A percentile compares a stretch with the other conserved stretches of the same genome.
Evolutionary conservation across 2,329 filamentous ascomycete genomes (phyloP).

Genomic region (Verruconis gallopava): DNA sequence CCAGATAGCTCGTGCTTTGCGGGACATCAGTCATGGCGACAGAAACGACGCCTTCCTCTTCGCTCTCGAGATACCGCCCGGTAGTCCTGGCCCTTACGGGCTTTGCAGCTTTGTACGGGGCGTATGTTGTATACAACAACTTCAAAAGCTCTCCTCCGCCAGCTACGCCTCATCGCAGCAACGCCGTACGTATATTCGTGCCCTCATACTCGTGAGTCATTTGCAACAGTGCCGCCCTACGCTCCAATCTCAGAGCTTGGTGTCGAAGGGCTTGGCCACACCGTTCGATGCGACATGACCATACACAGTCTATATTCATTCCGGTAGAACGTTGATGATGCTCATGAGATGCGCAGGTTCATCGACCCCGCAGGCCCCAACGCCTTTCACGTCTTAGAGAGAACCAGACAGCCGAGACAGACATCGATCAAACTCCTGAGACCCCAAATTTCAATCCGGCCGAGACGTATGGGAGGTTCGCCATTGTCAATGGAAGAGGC

Average conservation of each 20-base stretch:
- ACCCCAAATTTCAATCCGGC: not conserved
- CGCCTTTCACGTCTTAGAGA: too few species aligned
- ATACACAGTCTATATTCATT: too few species aligned
- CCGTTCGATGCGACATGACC: too few species aligned
- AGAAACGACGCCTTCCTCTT: slow-evolving; percentile 6
- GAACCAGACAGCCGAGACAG: too few species aligned
- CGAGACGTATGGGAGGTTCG: not conserved
- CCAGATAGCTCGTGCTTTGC: not conserved
- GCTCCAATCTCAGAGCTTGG: too few species aligned
- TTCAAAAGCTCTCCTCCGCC: slow-evolving; percentile 19
- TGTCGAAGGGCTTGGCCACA: too few species aligned
- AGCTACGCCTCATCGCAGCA: slow-evolving; percentile 46
- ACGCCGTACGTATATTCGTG: slow-evolving; percentile 47
- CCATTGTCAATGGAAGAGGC: not conserved
- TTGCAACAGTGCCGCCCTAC: too few species aligned
- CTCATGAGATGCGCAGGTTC: too few species aligned
- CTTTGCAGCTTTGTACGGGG: slow-evolving; percentile 42
- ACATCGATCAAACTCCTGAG: too few species aligned
- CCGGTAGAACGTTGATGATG: too few species aligned
- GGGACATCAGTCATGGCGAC: slow-evolving; percentile 3
- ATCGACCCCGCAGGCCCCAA: too few species aligned
- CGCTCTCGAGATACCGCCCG: slow-evolving; percentile 29
- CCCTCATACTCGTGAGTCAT: too few species aligned
- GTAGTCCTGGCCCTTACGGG: slow-evolving; percentile 44
- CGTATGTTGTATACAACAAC: slow-evolving; percentile 45